Percentiles rank a stretch among this genome's conserved stretches.
Evolutionary conservation across 805 yeast species (phyloP).

Genomic region (Cyberlindnera mycetangii): DNA sequence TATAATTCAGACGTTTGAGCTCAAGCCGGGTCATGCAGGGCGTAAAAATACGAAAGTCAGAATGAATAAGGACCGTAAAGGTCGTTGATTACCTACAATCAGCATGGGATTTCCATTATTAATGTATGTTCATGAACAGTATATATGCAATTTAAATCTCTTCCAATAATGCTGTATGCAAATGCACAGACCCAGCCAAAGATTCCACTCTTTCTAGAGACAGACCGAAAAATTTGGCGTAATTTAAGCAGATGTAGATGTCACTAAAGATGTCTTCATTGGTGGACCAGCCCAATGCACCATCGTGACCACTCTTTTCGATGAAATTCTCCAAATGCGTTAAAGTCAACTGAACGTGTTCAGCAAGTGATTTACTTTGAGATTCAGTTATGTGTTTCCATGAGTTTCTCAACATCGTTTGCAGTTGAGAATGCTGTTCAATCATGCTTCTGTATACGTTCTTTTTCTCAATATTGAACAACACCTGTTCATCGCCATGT

Average conservation of each 20-base stretch:
- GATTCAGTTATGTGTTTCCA: constrained; percentile 4
- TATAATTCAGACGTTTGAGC: background rate
- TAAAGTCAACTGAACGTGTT: constrained; percentile 1
- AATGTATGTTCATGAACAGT: no score
- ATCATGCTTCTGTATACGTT: constrained; percentile 61
- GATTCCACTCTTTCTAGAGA: background rate
- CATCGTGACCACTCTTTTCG: constrained; percentile 14
- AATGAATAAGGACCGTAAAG: constrained; percentile 1
- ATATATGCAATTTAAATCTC: background rate
- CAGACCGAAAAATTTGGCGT: constrained; percentile 2
- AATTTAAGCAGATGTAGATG: constrained; percentile 2
- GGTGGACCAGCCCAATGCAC: constrained; percentile 23
- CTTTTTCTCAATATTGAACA: constrained; percentile 66
- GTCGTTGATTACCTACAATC: no score
- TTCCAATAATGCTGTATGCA: constrained; percentile 9
- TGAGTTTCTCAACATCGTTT: constrained; percentile 21
- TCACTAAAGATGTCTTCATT: constrained; percentile 22
- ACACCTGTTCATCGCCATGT: constrained; percentile 30
- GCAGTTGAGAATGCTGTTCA: constrained; percentile 26
- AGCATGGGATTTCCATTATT: no score
- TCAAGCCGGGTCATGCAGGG: background rate
- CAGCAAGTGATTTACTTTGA: background rate
- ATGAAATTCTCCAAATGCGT: constrained; percentile 3
- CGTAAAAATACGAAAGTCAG: background rate
- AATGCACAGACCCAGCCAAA: background rate